Evolutionary conservation across 2,329 filamentous ascomycete species (phyloP).

Genomic region (Fusarium pseudonygamai): DNA sequence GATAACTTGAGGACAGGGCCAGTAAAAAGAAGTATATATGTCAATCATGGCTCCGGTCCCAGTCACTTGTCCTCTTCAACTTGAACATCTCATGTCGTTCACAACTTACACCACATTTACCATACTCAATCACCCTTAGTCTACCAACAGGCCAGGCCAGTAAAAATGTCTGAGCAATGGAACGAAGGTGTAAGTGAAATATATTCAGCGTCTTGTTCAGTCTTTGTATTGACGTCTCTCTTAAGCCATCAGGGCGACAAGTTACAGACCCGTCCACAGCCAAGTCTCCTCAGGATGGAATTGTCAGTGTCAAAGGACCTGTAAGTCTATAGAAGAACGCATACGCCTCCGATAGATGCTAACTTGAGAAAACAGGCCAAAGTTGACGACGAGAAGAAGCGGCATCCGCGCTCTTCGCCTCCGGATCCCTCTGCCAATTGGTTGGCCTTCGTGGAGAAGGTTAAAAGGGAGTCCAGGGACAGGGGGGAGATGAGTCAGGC

Average conservation of each 20-base stretch:
- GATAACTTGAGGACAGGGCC: not conserved
- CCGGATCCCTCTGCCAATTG: too few species aligned
- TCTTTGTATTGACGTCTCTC: not conserved
- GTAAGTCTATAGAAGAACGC: not conserved
- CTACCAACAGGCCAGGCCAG: not conserved
- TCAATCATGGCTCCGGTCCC: not conserved
- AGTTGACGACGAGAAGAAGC: not conserved
- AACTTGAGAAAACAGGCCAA: not conserved
- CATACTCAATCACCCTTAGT: not conserved
- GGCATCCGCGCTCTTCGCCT: too few species aligned
- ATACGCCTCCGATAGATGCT: not conserved
- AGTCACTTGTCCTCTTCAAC: not conserved
- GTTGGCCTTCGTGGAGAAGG: too few species aligned
- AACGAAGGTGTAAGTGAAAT: not conserved
- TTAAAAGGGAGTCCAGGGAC: too few species aligned
- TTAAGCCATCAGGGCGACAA: too few species aligned
- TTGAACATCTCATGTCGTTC: too few species aligned
- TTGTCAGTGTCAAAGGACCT: not conserved
- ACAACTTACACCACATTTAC: not conserved
- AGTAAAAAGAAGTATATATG: not conserved
- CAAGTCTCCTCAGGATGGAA: too few species aligned
- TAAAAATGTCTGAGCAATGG: not conserved
- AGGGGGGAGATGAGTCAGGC: too few species aligned
- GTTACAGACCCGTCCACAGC: accelerated
- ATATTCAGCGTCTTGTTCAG: not conserved